These are phyloP conservation scores for Globisporangium heterothallicum DNA, from an alignment of 352 stramenopile genomes.

Conservation along the genomic window DNA sequence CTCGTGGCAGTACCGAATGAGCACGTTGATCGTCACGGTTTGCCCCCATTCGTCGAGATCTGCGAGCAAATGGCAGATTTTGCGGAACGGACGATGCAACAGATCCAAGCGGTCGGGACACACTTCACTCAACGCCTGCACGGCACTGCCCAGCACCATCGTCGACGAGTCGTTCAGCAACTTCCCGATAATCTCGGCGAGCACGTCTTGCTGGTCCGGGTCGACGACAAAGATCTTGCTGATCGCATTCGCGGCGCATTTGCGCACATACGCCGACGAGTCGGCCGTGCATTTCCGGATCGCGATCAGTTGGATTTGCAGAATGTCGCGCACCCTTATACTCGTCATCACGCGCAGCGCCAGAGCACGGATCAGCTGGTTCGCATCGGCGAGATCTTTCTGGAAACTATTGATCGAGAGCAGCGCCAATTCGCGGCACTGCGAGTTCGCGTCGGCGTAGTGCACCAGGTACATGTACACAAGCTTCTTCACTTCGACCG, in stretches of 20 bases:
- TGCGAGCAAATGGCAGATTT: constrained; percentile 96
- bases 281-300: constrained; percentile 92
- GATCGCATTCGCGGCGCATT: constrained; percentile 95
- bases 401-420: constrained; percentile 99
- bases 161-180: constrained; percentile 93
- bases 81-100: constrained; percentile 93
- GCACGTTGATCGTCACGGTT: constrained; percentile 91
- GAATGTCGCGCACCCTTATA: constrained; percentile 97
- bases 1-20: constrained; percentile 94
- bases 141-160: constrained; percentile 95
- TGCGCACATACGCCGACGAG: constrained; percentile 95
- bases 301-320: constrained; percentile 98
- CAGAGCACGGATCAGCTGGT: constrained; percentile 92
- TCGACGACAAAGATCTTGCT: constrained; percentile 93
- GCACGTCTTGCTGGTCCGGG: constrained; percentile 80
- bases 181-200: constrained; percentile 92
- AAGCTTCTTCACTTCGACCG: constrained; percentile 99
- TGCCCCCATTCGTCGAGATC: constrained; percentile 99
- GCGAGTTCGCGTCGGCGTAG: constrained; percentile 94
- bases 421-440: constrained; percentile 95
- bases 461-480: constrained; percentile 99
- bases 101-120: constrained; percentile 94
- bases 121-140: constrained; percentile 95
- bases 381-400: constrained; percentile 93
- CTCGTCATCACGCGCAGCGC: constrained; percentile 96